phyloP scores from a whole-genome alignment of 805 yeast genomes.

The Kazachstania kunashirensis region DNA sequence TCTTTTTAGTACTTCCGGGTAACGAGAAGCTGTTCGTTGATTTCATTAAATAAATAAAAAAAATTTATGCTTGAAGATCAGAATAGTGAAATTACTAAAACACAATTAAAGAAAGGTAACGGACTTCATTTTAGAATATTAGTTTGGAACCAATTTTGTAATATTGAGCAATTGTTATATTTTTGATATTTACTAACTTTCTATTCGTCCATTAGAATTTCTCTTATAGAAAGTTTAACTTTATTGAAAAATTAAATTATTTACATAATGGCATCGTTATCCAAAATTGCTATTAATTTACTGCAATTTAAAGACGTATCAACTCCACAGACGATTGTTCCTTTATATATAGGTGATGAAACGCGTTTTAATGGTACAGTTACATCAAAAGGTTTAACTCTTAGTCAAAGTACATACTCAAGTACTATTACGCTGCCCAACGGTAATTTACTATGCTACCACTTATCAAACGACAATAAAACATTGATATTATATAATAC shows the following conservation, averaged over 20 bases:
- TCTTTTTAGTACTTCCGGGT: too few relatives aligned
- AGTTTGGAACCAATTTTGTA: too few relatives aligned
- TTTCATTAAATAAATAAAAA: too few relatives aligned
- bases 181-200: too few relatives aligned
- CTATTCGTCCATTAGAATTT: too few relatives aligned
- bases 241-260: not conserved
- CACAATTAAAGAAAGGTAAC: too few relatives aligned
- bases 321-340: constrained; percentile 10
- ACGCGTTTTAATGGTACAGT: not conserved
- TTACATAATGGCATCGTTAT: constrained; percentile 8
- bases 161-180: too few relatives aligned
- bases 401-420: constrained; percentile 16
- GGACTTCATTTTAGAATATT: too few relatives aligned
- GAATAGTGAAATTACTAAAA: too few relatives aligned
- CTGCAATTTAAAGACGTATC: constrained; percentile 12
- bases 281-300: constrained; percentile 23
- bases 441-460: constrained; percentile 20
- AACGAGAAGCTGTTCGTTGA: too few relatives aligned
- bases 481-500: constrained; percentile 19
- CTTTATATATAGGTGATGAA: constrained; percentile 12
- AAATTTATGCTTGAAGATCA: too few relatives aligned
- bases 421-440: constrained; percentile 12
- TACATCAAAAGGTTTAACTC: not conserved
- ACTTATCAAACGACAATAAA: constrained; percentile 15
- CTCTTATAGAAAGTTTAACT: too few relatives aligned